Percentiles rank a stretch among this genome's conserved stretches.
Evolutionary conservation across 225 moss, liverwort and hornwort species (phyloP).

Genomic region (Marchantia paleacea): DNA sequence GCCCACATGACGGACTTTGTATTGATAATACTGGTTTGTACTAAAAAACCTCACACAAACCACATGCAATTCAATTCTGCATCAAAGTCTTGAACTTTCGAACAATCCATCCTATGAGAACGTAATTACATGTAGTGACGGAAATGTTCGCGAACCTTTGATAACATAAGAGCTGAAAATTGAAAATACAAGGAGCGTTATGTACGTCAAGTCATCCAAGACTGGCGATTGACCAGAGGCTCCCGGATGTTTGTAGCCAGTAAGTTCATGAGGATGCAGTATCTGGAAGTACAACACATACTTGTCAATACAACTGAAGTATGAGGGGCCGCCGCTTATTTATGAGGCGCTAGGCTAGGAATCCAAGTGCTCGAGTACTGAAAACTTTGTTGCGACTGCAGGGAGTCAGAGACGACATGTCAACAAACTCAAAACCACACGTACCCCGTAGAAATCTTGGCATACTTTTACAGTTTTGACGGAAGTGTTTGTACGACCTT

Average conservation of each 20-base stretch:
- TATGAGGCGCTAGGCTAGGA: no score
- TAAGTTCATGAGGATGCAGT: constrained; percentile 33
- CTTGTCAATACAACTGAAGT: no score
- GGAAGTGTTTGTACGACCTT: constrained; percentile 36
- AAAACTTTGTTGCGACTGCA: not conserved
- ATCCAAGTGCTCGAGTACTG: not conserved
- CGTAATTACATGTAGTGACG: no score
- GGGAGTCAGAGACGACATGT: no score
- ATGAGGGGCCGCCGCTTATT: no score
- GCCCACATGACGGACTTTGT: constrained; percentile 47
- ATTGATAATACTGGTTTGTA: constrained; percentile 61
- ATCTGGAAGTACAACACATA: constrained; percentile 15
- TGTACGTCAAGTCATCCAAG: constrained; percentile 45
- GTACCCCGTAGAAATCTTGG: constrained; percentile 44
- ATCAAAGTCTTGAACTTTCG: no score
- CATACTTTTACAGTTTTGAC: constrained; percentile 34
- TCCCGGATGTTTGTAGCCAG: constrained; percentile 43
- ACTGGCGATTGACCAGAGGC: constrained; percentile 36
- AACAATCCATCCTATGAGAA: no score
- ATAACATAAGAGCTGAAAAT: not conserved
- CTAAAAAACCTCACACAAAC: constrained; percentile 19
- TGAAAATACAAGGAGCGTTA: not conserved
- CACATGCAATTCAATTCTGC: no score
- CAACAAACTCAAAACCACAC: not conserved
- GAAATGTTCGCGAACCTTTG: no score